Evolutionary conservation across 306 rosid species (phyloP).

Genomic region (Prunus davidiana): DNA sequence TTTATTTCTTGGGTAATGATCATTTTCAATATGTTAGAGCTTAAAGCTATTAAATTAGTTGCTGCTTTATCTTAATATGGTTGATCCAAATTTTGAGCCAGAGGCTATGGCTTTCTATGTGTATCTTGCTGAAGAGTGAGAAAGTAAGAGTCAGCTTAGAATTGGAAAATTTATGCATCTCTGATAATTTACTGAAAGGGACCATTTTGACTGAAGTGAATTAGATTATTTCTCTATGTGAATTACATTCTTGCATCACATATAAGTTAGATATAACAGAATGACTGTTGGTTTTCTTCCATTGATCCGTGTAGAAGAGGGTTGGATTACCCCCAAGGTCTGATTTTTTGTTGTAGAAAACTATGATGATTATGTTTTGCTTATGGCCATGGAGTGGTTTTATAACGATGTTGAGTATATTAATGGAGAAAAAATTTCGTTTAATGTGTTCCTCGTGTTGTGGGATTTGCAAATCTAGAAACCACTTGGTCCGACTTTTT

Average conservation of each 20-base stretch:
- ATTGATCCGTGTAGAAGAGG: background rate
- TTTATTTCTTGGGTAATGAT: background rate
- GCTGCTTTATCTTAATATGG: background rate
- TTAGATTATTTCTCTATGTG: too few species aligned
- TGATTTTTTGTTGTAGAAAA: background rate
- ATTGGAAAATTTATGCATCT: background rate
- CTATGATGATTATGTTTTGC: background rate
- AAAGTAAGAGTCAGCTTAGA: background rate
- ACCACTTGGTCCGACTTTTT: background rate
- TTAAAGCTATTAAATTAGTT: background rate
- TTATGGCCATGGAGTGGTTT: background rate
- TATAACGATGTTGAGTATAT: background rate
- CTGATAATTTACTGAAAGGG: background rate
- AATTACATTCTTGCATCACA: too few species aligned
- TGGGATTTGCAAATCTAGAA: background rate
- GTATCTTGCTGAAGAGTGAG: too few species aligned
- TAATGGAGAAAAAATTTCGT: background rate
- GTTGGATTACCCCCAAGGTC: background rate
- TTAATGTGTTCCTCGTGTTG: background rate
- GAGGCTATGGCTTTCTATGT: background rate
- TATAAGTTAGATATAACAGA: background rate
- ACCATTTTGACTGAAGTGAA: too few species aligned
- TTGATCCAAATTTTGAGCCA: background rate
- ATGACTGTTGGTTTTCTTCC: background rate
- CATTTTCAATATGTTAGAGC: conserved; percentile 2